Evolutionary conservation across 2,329 filamentous ascomycete genomes (phyloP).

Genomic region (Neonectria sp.): DNA sequence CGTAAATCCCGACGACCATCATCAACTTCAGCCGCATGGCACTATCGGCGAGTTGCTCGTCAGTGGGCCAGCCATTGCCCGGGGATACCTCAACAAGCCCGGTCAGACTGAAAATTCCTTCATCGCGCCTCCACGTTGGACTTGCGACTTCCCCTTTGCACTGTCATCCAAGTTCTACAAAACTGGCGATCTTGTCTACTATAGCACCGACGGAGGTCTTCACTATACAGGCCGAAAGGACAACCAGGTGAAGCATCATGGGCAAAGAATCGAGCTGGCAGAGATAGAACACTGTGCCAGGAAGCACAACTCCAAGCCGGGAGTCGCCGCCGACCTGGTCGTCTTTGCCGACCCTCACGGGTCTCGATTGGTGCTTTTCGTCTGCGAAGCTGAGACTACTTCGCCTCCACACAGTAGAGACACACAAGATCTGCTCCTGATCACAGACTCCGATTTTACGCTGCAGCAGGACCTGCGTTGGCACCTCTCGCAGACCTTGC

Average conservation of each 20-base stretch:
- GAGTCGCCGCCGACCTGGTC: background rate
- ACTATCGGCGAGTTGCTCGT: constrained; percentile 59
- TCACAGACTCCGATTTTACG: background rate
- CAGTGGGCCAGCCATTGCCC: constrained; percentile 67
- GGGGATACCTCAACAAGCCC: constrained; percentile 50
- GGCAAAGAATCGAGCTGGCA: constrained; percentile 64
- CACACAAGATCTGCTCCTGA: background rate
- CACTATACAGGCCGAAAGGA: constrained; percentile 65
- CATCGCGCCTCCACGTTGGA: background rate
- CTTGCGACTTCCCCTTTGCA: background rate
- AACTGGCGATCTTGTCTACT: constrained; percentile 42
- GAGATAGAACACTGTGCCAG: constrained; percentile 16
- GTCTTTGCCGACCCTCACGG: background rate
- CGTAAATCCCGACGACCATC: constrained; percentile 22
- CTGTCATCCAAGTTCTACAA: constrained; percentile 5
- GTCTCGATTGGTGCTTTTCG: background rate
- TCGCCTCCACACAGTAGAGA: background rate
- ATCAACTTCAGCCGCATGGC: constrained; percentile 43
- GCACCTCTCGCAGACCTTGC: background rate
- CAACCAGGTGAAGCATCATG: constrained; percentile 69
- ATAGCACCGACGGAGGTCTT: constrained; percentile 52
- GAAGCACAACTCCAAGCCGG: background rate
- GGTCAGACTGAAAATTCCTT: constrained; percentile 5
- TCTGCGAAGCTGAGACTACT: background rate
- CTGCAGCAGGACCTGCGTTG: background rate